Evolutionary conservation across 1,284 basidiomycete species (phyloP).

Genomic region (Gymnopus androsaceus): DNA sequence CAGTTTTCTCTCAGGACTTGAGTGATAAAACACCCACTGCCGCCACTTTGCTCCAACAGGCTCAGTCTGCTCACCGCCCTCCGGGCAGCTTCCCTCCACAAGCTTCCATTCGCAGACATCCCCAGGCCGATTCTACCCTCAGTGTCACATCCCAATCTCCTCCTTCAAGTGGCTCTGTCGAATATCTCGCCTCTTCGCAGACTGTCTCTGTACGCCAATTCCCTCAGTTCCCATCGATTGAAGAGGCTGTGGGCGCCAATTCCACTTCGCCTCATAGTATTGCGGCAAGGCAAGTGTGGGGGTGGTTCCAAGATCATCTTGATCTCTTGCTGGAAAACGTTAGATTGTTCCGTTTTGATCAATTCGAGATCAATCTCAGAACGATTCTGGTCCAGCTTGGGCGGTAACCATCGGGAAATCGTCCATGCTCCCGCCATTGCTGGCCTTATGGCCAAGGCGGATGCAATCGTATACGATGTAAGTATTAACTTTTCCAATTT

Average conservation of each 20-base stretch:
- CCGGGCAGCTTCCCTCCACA: slow-evolving; percentile 63
- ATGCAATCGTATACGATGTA: slow-evolving; percentile 87
- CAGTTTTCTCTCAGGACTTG: slow-evolving; percentile 57
- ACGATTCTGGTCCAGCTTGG: slow-evolving; percentile 79
- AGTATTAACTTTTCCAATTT: slow-evolving; percentile 31
- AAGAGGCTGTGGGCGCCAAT: slow-evolving; percentile 76
- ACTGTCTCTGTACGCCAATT: slow-evolving; percentile 73
- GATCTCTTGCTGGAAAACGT: slow-evolving; percentile 78
- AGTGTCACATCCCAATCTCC: slow-evolving; percentile 55
- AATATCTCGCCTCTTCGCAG: slow-evolving; percentile 48
- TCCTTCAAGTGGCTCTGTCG: slow-evolving; percentile 45
- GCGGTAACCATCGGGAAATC: slow-evolving; percentile 76
- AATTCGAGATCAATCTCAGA: slow-evolving; percentile 82
- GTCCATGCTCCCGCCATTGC: slow-evolving; percentile 86
- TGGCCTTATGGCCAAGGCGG: slow-evolving; percentile 83
- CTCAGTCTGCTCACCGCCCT: slow-evolving; percentile 65
- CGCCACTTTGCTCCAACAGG: slow-evolving; percentile 71
- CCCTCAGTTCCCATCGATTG: slow-evolving; percentile 79
- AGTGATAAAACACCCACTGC: slow-evolving; percentile 83
- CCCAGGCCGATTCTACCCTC: slow-evolving; percentile 53
- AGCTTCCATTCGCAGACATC: slow-evolving; percentile 72
- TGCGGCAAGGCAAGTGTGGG: slow-evolving; percentile 81
- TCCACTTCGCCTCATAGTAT: slow-evolving; percentile 73
- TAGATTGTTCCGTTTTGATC: slow-evolving; percentile 77
- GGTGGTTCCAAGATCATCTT: slow-evolving; percentile 84